Evolutionary conservation across 345 rosid genomes (phyloP).

Genomic region (Sonneratia caseolaris): DNA sequence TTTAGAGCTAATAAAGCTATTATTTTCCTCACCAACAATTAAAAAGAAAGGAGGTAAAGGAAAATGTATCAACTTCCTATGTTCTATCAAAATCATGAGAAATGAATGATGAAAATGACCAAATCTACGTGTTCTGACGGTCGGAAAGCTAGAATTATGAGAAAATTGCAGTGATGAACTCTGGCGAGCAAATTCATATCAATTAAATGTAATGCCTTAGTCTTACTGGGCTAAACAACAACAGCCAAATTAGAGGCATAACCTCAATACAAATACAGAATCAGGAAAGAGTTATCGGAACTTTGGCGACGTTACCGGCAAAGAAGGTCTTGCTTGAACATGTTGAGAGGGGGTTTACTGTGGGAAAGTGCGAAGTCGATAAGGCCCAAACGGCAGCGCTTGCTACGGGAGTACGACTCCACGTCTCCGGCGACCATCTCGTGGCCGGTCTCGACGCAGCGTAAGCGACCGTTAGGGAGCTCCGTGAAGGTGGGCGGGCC

Average conservation of each 20-base stretch:
- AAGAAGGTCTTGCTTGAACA: slow-evolving; percentile 66
- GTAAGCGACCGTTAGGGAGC: slow-evolving; percentile 60
- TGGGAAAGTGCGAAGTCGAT: slow-evolving; percentile 59
- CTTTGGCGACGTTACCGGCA: slow-evolving; percentile 37
- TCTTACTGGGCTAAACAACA: not conserved
- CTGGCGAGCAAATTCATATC: not conserved
- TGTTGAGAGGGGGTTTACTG: slow-evolving; percentile 61
- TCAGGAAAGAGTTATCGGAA: not conserved
- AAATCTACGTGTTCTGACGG: too few relatives aligned
- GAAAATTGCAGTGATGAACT: too few relatives aligned
- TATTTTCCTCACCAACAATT: too few relatives aligned
- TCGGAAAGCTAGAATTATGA: too few relatives aligned
- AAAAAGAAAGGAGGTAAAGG: too few relatives aligned
- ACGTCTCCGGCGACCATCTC: slow-evolving; percentile 56
- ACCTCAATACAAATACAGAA: not conserved
- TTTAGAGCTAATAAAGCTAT: too few relatives aligned
- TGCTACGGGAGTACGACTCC: slow-evolving; percentile 53
- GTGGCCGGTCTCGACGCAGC: slow-evolving; percentile 85
- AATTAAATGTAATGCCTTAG: not conserved
- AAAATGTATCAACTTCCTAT: too few relatives aligned
- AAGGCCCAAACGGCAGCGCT: slow-evolving; percentile 83
- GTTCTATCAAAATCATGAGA: too few relatives aligned
- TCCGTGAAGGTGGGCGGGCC: slow-evolving; percentile 50
- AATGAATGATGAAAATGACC: too few relatives aligned
- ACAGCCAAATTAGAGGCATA: not conserved